Conservation (phyloP, 441 rosid species). For the Erodium texanum region DNA sequence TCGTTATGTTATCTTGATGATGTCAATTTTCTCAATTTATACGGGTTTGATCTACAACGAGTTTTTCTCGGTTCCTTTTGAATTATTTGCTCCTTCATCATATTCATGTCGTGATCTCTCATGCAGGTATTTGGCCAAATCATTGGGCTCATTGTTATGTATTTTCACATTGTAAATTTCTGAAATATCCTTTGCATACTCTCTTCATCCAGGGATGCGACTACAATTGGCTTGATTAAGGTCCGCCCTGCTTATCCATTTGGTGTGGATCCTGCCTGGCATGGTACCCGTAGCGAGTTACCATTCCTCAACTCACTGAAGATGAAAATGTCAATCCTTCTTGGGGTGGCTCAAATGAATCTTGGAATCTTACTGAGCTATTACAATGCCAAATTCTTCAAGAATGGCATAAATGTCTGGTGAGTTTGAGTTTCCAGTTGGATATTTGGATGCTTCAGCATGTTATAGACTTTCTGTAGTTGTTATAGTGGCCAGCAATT, state of each 20-base stretch:
- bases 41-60: constrained; percentile 91
- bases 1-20: constrained; percentile 87
- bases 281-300: constrained; percentile 76
- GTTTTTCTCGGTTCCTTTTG: constrained; percentile 85
- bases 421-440: constrained; percentile 19
- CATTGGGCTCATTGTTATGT: neutral
- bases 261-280: constrained; percentile 95
- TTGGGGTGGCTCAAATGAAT: constrained; percentile 96
- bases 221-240: constrained; percentile 71
- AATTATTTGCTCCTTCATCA: constrained; percentile 73
- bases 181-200: neutral
- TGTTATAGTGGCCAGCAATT: too few species aligned
- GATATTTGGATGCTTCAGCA: constrained; percentile 3
- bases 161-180: neutral
- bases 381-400: constrained; percentile 70
- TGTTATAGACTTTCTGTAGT: too few species aligned
- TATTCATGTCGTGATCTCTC: constrained; percentile 81
- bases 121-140: constrained; percentile 49
- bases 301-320: constrained; percentile 91
- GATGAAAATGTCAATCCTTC: constrained; percentile 97
- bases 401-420: constrained; percentile 56
- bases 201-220: constrained; percentile 51
- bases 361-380: constrained; percentile 83
- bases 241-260: constrained; percentile 69
- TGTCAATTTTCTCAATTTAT: constrained; percentile 87